phyloP scores from a whole-genome alignment of 176 grass and related monocot species.

The Paspalum notatum region DNA sequence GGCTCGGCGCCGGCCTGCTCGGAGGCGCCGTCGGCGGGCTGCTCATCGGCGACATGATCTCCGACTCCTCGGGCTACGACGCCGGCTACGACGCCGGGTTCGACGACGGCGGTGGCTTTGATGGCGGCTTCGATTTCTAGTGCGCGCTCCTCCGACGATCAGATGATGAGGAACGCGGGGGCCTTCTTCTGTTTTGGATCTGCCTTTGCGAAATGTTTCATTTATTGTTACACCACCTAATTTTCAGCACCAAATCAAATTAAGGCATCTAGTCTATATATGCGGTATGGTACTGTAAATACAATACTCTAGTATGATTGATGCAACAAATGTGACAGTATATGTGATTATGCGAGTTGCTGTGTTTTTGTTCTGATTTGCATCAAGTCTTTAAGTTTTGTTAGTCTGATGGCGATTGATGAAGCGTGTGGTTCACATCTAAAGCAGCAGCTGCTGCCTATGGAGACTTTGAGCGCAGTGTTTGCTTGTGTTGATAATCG shows the following conservation, averaged over 20 bases:
- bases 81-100: slow-evolving; percentile 62
- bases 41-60: slow-evolving; percentile 65
- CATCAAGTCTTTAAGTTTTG: neutral
- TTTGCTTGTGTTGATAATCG: neutral
- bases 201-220: neutral
- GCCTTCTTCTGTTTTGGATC: neutral
- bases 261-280: neutral
- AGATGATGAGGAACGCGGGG: neutral
- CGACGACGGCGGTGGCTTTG: slow-evolving; percentile 66
- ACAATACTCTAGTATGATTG: slow-evolving; percentile 29
- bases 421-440: neutral
- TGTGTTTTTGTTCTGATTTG: neutral
- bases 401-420: neutral
- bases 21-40: slow-evolving; percentile 74
- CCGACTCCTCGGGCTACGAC: slow-evolving; percentile 45
- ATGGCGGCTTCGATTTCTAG: slow-evolving; percentile 78
- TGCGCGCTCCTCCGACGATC: neutral
- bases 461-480: neutral
- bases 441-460: neutral
- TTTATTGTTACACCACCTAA: neutral
- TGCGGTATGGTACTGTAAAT: slow-evolving; percentile 38
- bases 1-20: slow-evolving; percentile 65
- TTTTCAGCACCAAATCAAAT: neutral
- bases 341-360: neutral
- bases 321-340: neutral